A percentile compares a stretch with the other conserved stretches of the same genome.
Conservation (phyloP, 1,139 yeast genomes). For the Saccharomyces hybrid region DNA sequence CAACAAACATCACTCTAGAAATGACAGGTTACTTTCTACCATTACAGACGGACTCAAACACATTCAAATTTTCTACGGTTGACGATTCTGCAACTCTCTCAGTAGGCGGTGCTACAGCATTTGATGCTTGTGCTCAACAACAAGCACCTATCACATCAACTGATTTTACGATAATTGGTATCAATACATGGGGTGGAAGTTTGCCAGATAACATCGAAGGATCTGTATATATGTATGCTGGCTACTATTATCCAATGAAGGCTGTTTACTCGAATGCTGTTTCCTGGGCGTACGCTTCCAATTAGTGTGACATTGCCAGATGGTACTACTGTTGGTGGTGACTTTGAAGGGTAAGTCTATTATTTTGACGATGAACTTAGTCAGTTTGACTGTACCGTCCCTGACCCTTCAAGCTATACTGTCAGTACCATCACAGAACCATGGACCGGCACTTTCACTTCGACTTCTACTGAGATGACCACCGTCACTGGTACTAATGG, state of each 20-base stretch:
- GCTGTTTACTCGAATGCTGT: conserved; percentile 15
- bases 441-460: no score
- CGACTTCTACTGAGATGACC: no score
- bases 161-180: conserved; percentile 7
- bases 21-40: conserved; percentile 29
- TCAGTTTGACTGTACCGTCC: not conserved
- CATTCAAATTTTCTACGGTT: conserved; percentile 14
- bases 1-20: conserved; percentile 17
- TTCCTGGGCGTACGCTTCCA: not conserved
- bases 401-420: not conserved
- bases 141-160: conserved; percentile 2
- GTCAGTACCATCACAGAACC: not conserved
- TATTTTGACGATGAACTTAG: not conserved
- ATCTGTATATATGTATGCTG: conserved; percentile 4
- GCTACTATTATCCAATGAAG: conserved; percentile 26
- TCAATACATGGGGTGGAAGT: conserved; percentile 5
- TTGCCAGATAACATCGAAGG: not conserved
- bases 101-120: conserved; percentile 26
- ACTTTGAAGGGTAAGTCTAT: not conserved
- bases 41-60: conserved; percentile 23
- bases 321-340: not conserved
- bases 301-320: not conserved
- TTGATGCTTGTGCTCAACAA: conserved; percentile 26
- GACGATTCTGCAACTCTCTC: conserved; percentile 29
- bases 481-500: no score